Percentiles rank a stretch among this genome's conserved stretches.
Conservation (phyloP, 805 yeast genomes). For the Starmerella ratchasimensis region DNA sequence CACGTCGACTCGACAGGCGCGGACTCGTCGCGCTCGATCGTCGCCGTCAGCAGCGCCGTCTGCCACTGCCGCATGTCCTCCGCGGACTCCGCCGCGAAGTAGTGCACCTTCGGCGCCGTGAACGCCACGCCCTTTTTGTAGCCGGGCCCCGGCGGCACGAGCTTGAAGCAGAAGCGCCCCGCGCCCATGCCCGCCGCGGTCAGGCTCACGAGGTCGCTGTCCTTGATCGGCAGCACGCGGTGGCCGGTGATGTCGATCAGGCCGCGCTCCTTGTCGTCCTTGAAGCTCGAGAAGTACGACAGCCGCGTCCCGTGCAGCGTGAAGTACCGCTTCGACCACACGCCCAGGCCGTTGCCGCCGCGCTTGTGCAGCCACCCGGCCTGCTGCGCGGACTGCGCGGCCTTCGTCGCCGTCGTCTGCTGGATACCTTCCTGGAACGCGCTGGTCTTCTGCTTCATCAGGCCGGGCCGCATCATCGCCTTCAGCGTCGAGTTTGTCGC, state of each 20-base stretch:
- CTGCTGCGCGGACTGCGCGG: constrained; percentile 58
- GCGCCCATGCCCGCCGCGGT: constrained; percentile 89
- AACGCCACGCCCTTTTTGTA: constrained; percentile 87
- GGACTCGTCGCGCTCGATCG: constrained; percentile 86
- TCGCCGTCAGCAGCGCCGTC: constrained; percentile 86
- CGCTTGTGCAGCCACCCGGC: constrained; percentile 96
- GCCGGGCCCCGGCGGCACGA: constrained; percentile 97
- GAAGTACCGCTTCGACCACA: constrained; percentile 82
- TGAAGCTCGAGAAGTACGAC: constrained; percentile 67
- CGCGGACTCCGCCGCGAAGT: constrained; percentile 81
- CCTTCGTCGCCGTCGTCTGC: constrained; percentile 56
- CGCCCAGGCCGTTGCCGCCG: constrained; percentile 70
- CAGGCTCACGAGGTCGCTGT: constrained; percentile 63
- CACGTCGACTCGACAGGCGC: constrained; percentile 88
- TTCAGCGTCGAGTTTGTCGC: constrained; percentile 8
- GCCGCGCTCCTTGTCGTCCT: constrained; percentile 79
- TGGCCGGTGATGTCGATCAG: constrained; percentile 92
- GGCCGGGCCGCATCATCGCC: constrained; percentile 25
- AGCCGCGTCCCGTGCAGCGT: constrained; percentile 84
- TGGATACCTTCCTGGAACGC: constrained; percentile 66
- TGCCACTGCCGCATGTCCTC: constrained; percentile 94
- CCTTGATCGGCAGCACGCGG: constrained; percentile 68
- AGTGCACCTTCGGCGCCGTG: constrained; percentile 91
- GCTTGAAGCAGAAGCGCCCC: constrained; percentile 84
- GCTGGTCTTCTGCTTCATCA: constrained; percentile 28